Conservation (phyloP, 2,329 filamentous ascomycete species). For the Dactylellina parvicollis region DNA sequence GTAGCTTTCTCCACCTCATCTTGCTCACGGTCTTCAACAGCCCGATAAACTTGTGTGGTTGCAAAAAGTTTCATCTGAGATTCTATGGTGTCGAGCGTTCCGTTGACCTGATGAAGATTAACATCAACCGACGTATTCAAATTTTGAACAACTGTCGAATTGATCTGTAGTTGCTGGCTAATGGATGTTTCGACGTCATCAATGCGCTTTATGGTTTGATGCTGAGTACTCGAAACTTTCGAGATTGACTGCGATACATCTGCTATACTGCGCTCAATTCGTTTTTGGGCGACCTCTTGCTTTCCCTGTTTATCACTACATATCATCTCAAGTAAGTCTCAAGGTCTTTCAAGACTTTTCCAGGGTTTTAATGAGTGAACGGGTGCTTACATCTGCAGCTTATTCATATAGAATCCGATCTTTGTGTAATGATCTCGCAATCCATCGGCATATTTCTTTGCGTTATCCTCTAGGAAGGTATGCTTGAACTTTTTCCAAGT, state of each 20-base stretch:
- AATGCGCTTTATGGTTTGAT: slow-evolving; percentile 4
- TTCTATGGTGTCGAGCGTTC: slow-evolving; percentile 6
- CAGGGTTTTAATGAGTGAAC: not conserved
- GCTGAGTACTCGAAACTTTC: slow-evolving; percentile 2
- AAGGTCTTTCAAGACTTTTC: not conserved
- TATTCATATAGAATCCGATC: slow-evolving; percentile 7
- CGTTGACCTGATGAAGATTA: not conserved
- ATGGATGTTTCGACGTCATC: not conserved
- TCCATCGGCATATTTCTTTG: slow-evolving; percentile 5
- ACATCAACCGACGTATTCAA: not conserved
- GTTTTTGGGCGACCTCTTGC: not conserved
- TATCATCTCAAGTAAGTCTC: not conserved
- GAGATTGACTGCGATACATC: slow-evolving; percentile 1
- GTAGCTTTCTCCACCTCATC: slow-evolving; percentile 14
- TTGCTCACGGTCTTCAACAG: not conserved
- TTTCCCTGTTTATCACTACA: slow-evolving; percentile 3
- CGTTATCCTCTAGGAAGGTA: slow-evolving; percentile 17
- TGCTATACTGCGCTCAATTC: not conserved
- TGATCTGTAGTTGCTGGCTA: not conserved
- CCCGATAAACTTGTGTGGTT: not conserved
- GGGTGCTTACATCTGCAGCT: slow-evolving; percentile 12
- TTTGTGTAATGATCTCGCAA: slow-evolving; percentile 4
- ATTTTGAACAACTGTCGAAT: not conserved
- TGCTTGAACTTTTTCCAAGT: slow-evolving; percentile 42
- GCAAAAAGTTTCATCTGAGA: not conserved